Base-by-base conservation (phyloP, 192 early-diverging fungal genomes). In the Podila epigama region DNA sequence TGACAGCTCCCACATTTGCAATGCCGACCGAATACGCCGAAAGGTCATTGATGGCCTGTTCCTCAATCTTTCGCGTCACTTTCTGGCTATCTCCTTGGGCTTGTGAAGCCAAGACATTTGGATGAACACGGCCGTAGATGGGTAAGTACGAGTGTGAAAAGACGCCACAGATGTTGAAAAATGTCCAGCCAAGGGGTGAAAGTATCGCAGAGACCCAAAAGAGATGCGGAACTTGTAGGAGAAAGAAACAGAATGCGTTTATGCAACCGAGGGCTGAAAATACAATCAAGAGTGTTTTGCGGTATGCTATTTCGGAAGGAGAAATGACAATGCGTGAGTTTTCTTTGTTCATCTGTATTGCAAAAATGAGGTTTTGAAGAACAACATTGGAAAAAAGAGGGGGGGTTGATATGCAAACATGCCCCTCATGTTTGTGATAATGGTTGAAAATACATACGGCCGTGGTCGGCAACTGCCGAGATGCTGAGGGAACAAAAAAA, bases 121-220 rank as follows among this genome's bases (percentile, higher is more conserved):
- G 67, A 20, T 81, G 78, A 7, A 44, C 35, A 15, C 68, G 67
- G 6, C 75, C 56, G 22, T 59, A 70, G 10, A 81, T 58, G 15
- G 80, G 82, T 32, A 83, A 34, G 51, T 77, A 81, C 8, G 80
- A 66, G 22, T 81, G 65, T n/a, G 57, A 66, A 39, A 83, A 81
- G 7, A 83, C 73, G 35, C 40, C 39, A 27, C 58, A 61, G 16
- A 59, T 29, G 56, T 69, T 75, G 62, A 63, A 81, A 18, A 57
- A 62, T 10, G 68, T 36, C 54, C 54, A 67, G 5, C 40, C 44
- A 3, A 81, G 32, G 3, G 66, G 65, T 27, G 50, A 62, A 4
- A 81, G 63, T 10, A 64, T 50, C 4, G 73, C 66, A 11, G 62
- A 66, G 12, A 68, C 33, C 41, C 62, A 50, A 29, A 66, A 79